Evolutionary conservation across 768 basidiomycete species (phyloP), one percentile per base, ranked within the genome.

Genomic region (Tulasnella calospora): DNA sequence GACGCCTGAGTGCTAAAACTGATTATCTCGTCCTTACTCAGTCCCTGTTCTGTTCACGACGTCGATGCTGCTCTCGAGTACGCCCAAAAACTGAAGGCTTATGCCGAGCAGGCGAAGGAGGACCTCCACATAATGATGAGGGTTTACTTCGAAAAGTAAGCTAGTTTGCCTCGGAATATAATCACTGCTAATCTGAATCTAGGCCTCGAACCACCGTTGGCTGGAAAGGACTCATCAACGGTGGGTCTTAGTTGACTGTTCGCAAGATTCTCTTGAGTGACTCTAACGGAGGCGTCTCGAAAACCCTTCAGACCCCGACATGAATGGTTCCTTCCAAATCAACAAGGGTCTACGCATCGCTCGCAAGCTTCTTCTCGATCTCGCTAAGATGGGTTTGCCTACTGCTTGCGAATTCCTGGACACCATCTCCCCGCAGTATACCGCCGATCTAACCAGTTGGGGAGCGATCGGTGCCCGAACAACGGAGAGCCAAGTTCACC

Each of bases 211-310:
- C 97, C 9, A 98, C 97, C 0, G 92, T 99, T 71, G 98, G 98
- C 36, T 99, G 97, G 97, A 99, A 99, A 84, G 97, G 97, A 47
- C 89, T 99, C 80, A 98, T 99, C 85, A 99, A 98, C 83, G 96
- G 85, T 85, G 15, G 61, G 83, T 51, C 21, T 17, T 44, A 23
- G 47, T 73, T 8, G 40, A 6, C 33, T 23, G 1, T 13, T 47
- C 61, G 7, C 40, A 79, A n/a, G 4, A 44, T 67, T 15, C 33
- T 47, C 5, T 30, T 71, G 21, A n/a, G n/a, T n/a, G n/a, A 23
- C n/a, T 27, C 74, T 80, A 17, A 38, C 57, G 27, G 8, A 35
- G 7, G 12, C 30, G 21, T 21, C 9, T 2, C 44, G 44, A 44
- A 40, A 44, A 13, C 33, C 30, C 33, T 30, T n/a, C 80, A 84